Evolutionary conservation across 805 yeast species (phyloP), one percentile per base, ranked within the genome.

Genomic region (Candida yuanshanica): DNA sequence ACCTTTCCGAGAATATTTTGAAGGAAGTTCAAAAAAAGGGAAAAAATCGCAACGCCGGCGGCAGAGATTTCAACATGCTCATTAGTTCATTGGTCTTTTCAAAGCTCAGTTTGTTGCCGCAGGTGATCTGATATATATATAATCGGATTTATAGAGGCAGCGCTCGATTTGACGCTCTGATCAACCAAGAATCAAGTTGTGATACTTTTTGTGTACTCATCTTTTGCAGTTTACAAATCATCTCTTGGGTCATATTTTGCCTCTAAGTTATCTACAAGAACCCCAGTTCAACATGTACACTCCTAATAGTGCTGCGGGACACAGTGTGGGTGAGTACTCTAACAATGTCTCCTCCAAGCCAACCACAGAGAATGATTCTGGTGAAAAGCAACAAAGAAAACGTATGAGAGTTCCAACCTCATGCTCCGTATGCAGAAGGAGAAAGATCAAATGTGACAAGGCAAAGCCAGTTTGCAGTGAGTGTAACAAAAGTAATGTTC

Each of bases 401-500:
- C 32, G 46, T 16, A 32, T 40, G 21, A 64, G 78, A 50, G 68
- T 68, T 4, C 72, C 77, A 6, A 61, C 74, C 14, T 66, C 70
- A 26, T 68, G 74, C 42, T 63, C 72, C 0, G 67, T 66, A 31
- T 74, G 80, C 53, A 64, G 75, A 42, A 66, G 66, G 49, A 57
- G 75, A 42, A 74, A 74, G 52, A 73, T 74, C 36, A 52, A 50
- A 46, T 70, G 75, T 58, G 74, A 69, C 46, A 66, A 68, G 46
- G 61, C 60, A 35, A 69, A 73, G 44, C 82, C 82, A 1, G 69
- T 68, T 37, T 76, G 82, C 55, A 62, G 70, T 14, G 76, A 75
- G 43, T 76, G 82, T 60, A 57, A 62, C 12, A 75, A 74, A 52
- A 74, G 77, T 33, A 77, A 76, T 7, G 79, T 75, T n/a, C 65